phyloP scores from a whole-genome alignment of 1,139 yeast genomes.

The Debaryomyces coudertii region DNA sequence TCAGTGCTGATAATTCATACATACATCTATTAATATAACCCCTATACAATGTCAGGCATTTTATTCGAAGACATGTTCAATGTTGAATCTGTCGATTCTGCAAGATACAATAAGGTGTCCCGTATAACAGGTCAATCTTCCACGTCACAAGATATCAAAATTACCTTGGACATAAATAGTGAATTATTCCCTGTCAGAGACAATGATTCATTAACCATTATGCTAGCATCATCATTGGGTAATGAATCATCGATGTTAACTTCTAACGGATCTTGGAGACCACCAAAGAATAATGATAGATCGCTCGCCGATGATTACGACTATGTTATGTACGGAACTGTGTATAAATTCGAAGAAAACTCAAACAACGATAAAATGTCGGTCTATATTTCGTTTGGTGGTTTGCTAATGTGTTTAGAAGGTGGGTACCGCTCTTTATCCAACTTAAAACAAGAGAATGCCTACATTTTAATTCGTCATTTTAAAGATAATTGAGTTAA shows the following conservation, averaged over 20 bases:
- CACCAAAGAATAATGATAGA: conserved; percentile 81
- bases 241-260: conserved; percentile 57
- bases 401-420: conserved; percentile 88
- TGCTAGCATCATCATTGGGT: conserved; percentile 79
- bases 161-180: conserved; percentile 88
- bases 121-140: conserved; percentile 90
- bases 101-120: conserved; percentile 89
- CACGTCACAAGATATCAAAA: conserved; percentile 77
- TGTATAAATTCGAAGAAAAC: conserved; percentile 93
- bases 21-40: conserved; percentile 1
- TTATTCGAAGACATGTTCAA: conserved; percentile 93
- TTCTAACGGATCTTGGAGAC: conserved; percentile 85
- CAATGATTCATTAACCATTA: conserved; percentile 83
- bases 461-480: conserved; percentile 86
- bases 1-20: not conserved
- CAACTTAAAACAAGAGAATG: conserved; percentile 89
- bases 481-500: conserved; percentile 43
- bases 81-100: conserved; percentile 82
- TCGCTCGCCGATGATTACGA: conserved; percentile 96
- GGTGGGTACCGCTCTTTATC: conserved; percentile 92
- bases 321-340: conserved; percentile 98
- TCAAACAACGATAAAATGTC: conserved; percentile 73
- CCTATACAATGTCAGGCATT: conserved; percentile 71
- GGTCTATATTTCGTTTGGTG: conserved; percentile 95
- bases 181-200: conserved; percentile 86